Evolutionary conservation across 2,329 filamentous ascomycete genomes (phyloP).

Genomic region (Hypoxylon rubiginosum): DNA sequence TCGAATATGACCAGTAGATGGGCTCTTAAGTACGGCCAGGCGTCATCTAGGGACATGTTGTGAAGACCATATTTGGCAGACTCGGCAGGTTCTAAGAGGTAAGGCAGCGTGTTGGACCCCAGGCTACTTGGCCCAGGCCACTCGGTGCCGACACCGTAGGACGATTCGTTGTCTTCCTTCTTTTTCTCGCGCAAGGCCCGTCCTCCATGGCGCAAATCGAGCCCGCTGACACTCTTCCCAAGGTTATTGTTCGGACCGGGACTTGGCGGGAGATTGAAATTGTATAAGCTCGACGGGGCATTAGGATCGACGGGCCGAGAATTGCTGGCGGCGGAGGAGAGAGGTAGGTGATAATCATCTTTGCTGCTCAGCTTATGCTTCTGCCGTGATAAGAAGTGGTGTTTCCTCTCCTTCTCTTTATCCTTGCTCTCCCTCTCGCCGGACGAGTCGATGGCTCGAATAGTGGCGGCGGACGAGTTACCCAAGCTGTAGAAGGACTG

Average conservation of each 20-base stretch:
- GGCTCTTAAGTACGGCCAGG: conserved; percentile 84
- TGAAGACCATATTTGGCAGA: conserved; percentile 73
- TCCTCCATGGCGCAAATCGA: conserved; percentile 83
- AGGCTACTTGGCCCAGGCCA: conserved; percentile 69
- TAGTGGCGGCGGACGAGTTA: conserved; percentile 83
- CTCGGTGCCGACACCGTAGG: conserved; percentile 57
- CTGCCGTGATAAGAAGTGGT: conserved; percentile 83
- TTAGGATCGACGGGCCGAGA: conserved; percentile 81
- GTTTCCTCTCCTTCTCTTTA: conserved; percentile 82
- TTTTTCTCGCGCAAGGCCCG: conserved; percentile 84
- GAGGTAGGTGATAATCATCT: conserved; percentile 78
- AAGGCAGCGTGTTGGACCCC: conserved; percentile 61
- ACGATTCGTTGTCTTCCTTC: conserved; percentile 74
- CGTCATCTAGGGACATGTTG: conserved; percentile 81
- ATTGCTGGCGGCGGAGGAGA: conserved; percentile 83
- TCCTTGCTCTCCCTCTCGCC: conserved; percentile 63
- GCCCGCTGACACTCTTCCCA: conserved; percentile 83
- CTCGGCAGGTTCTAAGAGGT: conserved; percentile 66
- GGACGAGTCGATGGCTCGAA: conserved; percentile 72
- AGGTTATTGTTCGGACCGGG: conserved; percentile 78
- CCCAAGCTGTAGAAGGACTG: conserved; percentile 78
- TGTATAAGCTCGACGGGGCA: conserved; percentile 82
- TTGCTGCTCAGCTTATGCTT: conserved; percentile 82
- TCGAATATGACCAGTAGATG: conserved; percentile 84
- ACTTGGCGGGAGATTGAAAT: conserved; percentile 80